Percentiles rank a stretch among this genome's conserved stretches.
phyloP scores from a whole-genome alignment of 2,329 filamentous ascomycete genomes.

The Rutstroemia sp. region DNA sequence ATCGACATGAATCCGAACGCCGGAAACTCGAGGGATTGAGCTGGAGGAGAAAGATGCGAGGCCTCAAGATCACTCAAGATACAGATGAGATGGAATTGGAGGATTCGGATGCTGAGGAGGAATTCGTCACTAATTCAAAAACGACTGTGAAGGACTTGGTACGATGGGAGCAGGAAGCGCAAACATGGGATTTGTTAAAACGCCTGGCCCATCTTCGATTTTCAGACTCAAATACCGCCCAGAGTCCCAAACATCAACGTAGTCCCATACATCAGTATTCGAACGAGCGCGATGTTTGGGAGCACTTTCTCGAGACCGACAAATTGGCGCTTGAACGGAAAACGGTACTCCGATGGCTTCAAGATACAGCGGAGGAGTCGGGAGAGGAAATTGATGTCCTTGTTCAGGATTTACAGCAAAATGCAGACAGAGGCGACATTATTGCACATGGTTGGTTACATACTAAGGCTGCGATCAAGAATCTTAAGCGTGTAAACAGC shows the following conservation, averaged over 20 bases:
- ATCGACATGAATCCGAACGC: constrained; percentile 30
- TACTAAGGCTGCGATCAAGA: constrained; percentile 83
- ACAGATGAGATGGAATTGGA: constrained; percentile 34
- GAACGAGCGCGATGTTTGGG: constrained; percentile 56
- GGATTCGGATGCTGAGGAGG: constrained; percentile 46
- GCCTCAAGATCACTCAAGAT: constrained; percentile 24
- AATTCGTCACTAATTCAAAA: constrained; percentile 15
- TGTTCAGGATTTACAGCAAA: constrained; percentile 67
- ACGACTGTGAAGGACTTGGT: constrained; percentile 43
- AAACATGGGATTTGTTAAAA: constrained; percentile 83
- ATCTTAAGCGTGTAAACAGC: constrained; percentile 71
- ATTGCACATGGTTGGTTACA: constrained; percentile 89
- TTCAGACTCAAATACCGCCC: constrained; percentile 28
- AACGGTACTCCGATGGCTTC: constrained; percentile 78
- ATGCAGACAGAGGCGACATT: constrained; percentile 71
- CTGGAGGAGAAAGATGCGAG: constrained; percentile 32
- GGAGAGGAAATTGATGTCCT: constrained; percentile 68
- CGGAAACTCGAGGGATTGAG: constrained; percentile 21
- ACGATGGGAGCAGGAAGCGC: constrained; percentile 73
- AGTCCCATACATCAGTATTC: constrained; percentile 44
- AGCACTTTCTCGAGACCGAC: constrained; percentile 68
- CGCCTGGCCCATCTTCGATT: constrained; percentile 58
- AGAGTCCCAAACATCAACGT: constrained; percentile 14
- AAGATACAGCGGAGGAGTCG: constrained; percentile 62
- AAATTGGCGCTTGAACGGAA: constrained; percentile 69